phyloP scores from a whole-genome alignment of 2,329 filamentous ascomycete genomes.

The Salinomyces thailandicus region DNA sequence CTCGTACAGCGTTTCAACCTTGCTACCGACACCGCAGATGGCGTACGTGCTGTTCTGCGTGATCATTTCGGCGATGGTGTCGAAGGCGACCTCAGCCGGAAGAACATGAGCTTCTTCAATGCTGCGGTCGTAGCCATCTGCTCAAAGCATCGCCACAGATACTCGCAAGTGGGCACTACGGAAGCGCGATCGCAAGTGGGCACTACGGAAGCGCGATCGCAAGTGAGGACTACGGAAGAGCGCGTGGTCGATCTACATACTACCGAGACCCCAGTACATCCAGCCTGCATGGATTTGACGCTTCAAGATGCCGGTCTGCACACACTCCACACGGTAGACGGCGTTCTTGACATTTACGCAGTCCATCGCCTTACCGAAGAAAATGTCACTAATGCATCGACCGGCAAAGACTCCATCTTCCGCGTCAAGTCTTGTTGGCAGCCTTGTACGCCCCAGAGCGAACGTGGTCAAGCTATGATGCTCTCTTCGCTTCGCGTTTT shows the following conservation, averaged over 20 bases:
- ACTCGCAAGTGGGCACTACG: constrained; percentile 6
- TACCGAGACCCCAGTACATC: constrained; percentile 20
- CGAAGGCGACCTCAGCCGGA: constrained; percentile 5
- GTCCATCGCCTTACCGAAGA: constrained; percentile 13
- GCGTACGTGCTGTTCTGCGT: constrained; percentile 5
- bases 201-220: constrained; percentile 5
- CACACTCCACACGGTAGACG: constrained; percentile 11
- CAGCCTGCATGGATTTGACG: constrained; percentile 12
- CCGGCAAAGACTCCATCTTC: constrained; percentile 21
- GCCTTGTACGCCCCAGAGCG: constrained; percentile 18
- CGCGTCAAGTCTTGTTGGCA: constrained; percentile 16
- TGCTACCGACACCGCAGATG: constrained; percentile 2
- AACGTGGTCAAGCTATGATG: constrained; percentile 27
- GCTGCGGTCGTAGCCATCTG: constrained; percentile 14
- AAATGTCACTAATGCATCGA: neutral
- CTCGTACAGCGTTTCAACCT: constrained; percentile 9
- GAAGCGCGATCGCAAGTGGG: constrained; percentile 2
- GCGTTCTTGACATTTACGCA: constrained; percentile 20
- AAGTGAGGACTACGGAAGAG: constrained; percentile 4
- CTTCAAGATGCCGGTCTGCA: constrained; percentile 15
- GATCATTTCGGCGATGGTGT: constrained; percentile 3
- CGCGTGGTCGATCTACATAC: constrained; percentile 22
- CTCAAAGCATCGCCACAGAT: constrained; percentile 12
- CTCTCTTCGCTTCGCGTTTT: constrained; percentile 28
- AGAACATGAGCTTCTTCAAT: constrained; percentile 10